phyloP scores from a whole-genome alignment of 352 stramenopile species.

The Pythium guiyangense region DNA sequence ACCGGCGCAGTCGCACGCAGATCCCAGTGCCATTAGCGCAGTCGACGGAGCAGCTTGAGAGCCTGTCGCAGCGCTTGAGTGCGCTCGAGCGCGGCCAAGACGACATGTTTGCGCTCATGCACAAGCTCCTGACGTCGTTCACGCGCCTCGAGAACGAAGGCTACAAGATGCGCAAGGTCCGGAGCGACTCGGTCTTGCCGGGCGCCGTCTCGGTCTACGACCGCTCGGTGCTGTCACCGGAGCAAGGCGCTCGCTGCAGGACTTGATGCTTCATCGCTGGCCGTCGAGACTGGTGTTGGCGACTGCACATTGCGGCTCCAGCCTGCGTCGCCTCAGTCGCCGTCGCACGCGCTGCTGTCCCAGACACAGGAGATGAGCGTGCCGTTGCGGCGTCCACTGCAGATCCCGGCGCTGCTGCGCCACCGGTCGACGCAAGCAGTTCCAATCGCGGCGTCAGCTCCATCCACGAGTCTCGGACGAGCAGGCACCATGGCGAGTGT shows the following conservation, averaged over 20 bases:
- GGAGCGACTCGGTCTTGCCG: not conserved
- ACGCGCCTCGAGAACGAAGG: no score
- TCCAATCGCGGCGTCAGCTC: no score
- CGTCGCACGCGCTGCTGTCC: no score
- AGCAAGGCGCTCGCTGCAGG: no score
- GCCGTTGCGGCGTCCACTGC: no score
- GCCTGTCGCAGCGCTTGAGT: not conserved
- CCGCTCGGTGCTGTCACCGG: no score
- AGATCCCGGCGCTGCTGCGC: no score
- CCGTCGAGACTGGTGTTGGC: not conserved
- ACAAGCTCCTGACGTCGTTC: not conserved
- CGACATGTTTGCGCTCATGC: slow-evolving; percentile 3
- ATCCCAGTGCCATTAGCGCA: not conserved
- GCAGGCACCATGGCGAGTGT: no score
- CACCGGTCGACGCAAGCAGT: no score
- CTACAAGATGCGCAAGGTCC: not conserved
- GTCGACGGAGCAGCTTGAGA: not conserved
- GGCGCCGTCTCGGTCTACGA: not conserved
- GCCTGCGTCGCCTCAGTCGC: not conserved
- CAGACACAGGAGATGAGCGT: no score
- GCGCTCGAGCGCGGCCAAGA: slow-evolving; percentile 2
- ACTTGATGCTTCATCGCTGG: no score
- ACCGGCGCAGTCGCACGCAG: not conserved
- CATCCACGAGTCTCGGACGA: no score
- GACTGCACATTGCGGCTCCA: not conserved